A percentile compares a stretch with the other conserved stretches of the same genome.
Evolutionary conservation across 2,329 filamentous ascomycete species (phyloP).

Genomic region (Xylaria sp.): DNA sequence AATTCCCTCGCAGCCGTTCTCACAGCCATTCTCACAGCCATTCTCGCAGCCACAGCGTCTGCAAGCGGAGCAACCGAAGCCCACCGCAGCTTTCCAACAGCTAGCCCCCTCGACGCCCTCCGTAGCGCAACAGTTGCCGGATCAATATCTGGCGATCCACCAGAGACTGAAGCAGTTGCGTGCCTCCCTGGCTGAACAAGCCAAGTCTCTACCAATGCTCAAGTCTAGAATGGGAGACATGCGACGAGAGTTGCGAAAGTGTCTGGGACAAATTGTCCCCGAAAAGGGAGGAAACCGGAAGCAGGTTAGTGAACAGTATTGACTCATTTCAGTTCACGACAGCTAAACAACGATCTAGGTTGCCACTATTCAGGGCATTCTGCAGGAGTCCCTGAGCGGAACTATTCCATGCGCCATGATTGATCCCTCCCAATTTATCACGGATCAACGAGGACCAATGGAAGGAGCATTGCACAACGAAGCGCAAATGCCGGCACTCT

Average conservation of each 20-base stretch:
- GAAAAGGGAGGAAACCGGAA: conserved; percentile 57
- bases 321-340: not conserved
- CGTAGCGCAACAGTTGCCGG: conserved; percentile 24
- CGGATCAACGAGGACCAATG: conserved; percentile 40
- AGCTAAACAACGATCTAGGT: conserved; percentile 32
- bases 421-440: conserved; percentile 51
- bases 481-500: conserved; percentile 54
- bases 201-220: conserved; percentile 50
- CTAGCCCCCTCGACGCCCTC: conserved; percentile 17
- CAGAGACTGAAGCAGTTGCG: conserved; percentile 58
- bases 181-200: conserved; percentile 44
- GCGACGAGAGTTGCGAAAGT: conserved; percentile 64
- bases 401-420: conserved; percentile 47
- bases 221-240: conserved; percentile 66
- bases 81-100: conserved; percentile 15
- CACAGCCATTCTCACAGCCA: no score
- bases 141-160: conserved; percentile 56
- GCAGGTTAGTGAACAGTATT: conserved; percentile 40
- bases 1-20: conserved; percentile 1
- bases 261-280: conserved; percentile 65
- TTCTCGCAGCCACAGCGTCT: no score
- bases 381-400: conserved; percentile 51
- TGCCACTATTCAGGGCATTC: conserved; percentile 43
- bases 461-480: conserved; percentile 49
- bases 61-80: not conserved